phyloP scores from a whole-genome alignment of 305 asterid genomes.

The Fraxinus xanthoxyloides region DNA sequence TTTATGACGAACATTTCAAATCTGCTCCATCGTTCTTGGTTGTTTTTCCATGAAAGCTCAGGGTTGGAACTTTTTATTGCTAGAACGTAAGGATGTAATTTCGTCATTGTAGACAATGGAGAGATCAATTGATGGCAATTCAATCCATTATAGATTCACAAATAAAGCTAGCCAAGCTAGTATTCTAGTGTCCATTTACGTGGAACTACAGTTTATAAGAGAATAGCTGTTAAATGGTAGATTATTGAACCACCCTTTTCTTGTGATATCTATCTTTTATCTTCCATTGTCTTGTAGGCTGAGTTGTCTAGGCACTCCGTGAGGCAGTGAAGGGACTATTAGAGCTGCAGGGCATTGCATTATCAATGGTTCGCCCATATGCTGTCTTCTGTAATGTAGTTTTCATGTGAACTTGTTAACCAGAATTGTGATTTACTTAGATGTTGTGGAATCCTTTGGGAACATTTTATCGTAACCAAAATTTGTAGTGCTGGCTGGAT shows the following conservation, averaged over 20 bases:
- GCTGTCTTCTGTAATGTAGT: background rate
- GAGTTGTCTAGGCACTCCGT: slow-evolving; percentile 44
- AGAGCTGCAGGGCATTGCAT: slow-evolving; percentile 8
- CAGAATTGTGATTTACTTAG: background rate
- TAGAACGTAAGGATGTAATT: background rate
- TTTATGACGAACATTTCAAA: background rate
- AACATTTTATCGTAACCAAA: background rate
- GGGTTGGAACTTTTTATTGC: background rate
- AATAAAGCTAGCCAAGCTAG: background rate
- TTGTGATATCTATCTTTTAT: slow-evolving; percentile 1
- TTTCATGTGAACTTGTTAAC: background rate
- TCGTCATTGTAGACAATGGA: background rate
- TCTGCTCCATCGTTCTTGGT: background rate
- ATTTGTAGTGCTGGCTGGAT: background rate
- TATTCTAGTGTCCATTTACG: background rate
- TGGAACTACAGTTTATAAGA: background rate
- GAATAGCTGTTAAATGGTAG: background rate
- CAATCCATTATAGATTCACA: background rate
- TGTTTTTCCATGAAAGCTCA: background rate
- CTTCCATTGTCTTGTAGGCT: slow-evolving; percentile 27
- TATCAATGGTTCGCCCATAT: background rate
- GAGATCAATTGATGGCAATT: background rate
- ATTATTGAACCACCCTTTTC: background rate
- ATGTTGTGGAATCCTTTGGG: background rate
- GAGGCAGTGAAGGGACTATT: slow-evolving; percentile 26